Conservation (phyloP, 2,329 filamentous ascomycete species). For the Aphanoascus verrucosus region DNA sequence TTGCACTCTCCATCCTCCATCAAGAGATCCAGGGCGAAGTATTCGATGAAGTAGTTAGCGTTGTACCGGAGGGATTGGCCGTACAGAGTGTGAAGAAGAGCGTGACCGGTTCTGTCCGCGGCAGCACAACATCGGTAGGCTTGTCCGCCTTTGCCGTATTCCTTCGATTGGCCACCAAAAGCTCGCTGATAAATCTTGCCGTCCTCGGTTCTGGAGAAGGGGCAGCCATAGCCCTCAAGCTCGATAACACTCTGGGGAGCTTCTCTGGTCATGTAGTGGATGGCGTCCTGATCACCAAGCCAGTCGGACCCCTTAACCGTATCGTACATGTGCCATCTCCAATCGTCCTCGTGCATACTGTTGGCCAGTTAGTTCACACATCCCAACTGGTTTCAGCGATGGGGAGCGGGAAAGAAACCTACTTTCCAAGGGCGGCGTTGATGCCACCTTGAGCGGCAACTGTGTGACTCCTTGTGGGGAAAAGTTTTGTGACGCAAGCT, state of each 20-base stretch:
- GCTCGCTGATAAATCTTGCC: conserved; percentile 50
- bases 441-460: conserved; percentile 59
- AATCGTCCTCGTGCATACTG: conserved; percentile 46
- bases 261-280: conserved; percentile 50
- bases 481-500: conserved; percentile 54
- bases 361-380: conserved; percentile 12
- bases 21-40: conserved; percentile 90
- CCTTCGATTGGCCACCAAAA: conserved; percentile 92
- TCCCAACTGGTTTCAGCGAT: neutral
- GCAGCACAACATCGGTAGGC: conserved; percentile 95
- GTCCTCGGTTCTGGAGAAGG: conserved; percentile 36
- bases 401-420: conserved; percentile 11
- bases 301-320: conserved; percentile 50
- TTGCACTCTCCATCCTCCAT: conserved; percentile 97
- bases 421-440: conserved; percentile 49
- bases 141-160: conserved; percentile 93
- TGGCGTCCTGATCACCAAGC: conserved; percentile 50
- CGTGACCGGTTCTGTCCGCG: conserved; percentile 92
- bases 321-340: conserved; percentile 52
- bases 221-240: conserved; percentile 46
- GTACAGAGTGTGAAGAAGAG: conserved; percentile 95
- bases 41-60: conserved; percentile 99
- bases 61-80: conserved; percentile 94
- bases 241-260: conserved; percentile 46
- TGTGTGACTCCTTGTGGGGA: conserved; percentile 54